Conservation (phyloP, 495 filamentous ascomycete genomes). For the Daldinia caldariorum region DNA sequence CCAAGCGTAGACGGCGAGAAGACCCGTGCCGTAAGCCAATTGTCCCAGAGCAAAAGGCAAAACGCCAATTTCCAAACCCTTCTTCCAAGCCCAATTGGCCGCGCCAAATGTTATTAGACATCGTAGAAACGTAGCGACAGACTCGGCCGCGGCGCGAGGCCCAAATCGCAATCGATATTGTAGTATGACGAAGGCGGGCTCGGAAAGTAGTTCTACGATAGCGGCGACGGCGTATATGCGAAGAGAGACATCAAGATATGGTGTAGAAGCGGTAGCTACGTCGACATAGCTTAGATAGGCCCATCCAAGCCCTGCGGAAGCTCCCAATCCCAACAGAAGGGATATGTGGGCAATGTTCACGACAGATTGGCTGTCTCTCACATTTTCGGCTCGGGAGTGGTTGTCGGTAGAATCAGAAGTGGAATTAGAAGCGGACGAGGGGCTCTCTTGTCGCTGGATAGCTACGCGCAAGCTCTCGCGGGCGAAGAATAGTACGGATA, state of each 20-base stretch:
- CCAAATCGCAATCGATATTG: constrained; percentile 84
- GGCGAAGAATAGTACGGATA: constrained; percentile 89
- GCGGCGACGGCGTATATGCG: constrained; percentile 77
- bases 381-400: constrained; percentile 38
- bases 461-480: constrained; percentile 87
- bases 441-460: constrained; percentile 76
- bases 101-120: constrained; percentile 75
- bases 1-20: constrained; percentile 73
- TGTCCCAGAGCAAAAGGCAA: constrained; percentile 92
- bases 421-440: constrained; percentile 10
- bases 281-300: constrained; percentile 71
- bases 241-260: constrained; percentile 71
- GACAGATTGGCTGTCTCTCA: constrained; percentile 67
- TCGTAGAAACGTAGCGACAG: constrained; percentile 76
- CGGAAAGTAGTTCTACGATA: constrained; percentile 79
- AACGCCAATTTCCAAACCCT: constrained; percentile 67
- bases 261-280: constrained; percentile 58
- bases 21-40: constrained; percentile 72
- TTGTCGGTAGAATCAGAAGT: constrained; percentile 12
- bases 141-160: constrained; percentile 82
- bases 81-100: constrained; percentile 66
- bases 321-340: constrained; percentile 71
- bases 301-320: constrained; percentile 67
- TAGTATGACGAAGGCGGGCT: constrained; percentile 85
- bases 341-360: constrained; percentile 89